These are phyloP conservation scores for Endotrypanum monterogeii DNA, from an alignment of 208 protist species.

Conservation along the genomic window DNA sequence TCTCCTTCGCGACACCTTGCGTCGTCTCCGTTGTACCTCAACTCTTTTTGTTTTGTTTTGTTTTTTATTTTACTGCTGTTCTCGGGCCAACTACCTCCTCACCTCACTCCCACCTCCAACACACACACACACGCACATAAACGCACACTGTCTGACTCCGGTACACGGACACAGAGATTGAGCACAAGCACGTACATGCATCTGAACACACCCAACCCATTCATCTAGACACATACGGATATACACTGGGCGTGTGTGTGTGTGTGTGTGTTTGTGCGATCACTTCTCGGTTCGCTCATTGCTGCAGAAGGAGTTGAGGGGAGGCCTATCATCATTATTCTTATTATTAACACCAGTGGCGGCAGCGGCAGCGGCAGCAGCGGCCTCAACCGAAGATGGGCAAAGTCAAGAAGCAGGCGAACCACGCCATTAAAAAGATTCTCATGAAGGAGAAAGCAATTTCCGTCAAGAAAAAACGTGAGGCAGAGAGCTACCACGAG, in stretches of 20 bases:
- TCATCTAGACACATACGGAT: no score
- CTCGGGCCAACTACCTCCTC: no score
- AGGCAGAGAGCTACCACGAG: constrained; percentile 74
- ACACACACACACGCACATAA: neutral
- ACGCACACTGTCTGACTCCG: neutral
- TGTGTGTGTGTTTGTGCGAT: no score
- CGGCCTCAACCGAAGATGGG: constrained; percentile 61
- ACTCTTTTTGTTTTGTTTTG: no score
- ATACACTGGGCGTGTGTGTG: no score
- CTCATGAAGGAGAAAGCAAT: constrained; percentile 92
- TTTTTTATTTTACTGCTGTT: no score
- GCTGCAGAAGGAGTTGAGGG: no score
- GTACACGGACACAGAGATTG: neutral
- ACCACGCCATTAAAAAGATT: constrained; percentile 89
- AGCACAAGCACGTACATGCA: neutral
- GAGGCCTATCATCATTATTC: no score
- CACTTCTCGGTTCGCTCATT: no score
- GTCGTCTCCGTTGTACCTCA: no score
- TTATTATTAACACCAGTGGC: neutral
- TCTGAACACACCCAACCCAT: no score
- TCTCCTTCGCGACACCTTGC: no score
- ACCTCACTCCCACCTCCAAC: neutral
- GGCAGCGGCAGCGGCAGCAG: neutral
- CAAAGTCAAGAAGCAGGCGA: constrained; percentile 70
- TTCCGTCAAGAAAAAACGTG: constrained; percentile 85